Evolutionary conservation across 2,329 filamentous ascomycete genomes (phyloP), one percentile per base, ranked within the genome.

Genomic region (Beauveria scarabaeidicola): DNA sequence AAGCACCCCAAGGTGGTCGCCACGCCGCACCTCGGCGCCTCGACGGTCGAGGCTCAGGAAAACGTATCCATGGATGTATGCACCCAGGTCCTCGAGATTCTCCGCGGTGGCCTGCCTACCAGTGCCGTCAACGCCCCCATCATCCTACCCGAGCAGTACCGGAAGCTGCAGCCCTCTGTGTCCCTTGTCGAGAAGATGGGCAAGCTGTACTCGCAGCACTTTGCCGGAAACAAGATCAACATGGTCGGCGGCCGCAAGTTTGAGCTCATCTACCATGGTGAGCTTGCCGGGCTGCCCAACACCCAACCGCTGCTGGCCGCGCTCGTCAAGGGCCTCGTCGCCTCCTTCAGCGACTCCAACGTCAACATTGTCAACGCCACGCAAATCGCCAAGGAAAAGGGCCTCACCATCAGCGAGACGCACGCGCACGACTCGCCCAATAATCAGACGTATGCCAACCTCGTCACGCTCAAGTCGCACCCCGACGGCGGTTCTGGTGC

Each of bases 351-450:
- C 59, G 84, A 85, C 60, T 77, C 80, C 0, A 85, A 87, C 41
- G 86, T 92, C 66, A 93, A 92, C 73, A 91, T 94, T 61, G 89
- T 94, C 65, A 93, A 94, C 67, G 89, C 89, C 0, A 81, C 84
- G 47, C 77, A 91, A 27, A 82, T 92, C 15, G 89, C 89, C 21
- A 86, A 84, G 63, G 87, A 91, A 66, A 88, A 88, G 65, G 89
- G 89, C 2, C 88, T 94, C 63, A 80, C 87, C 48, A 85, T 94
- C 68, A 89, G 86, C 68, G 90, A 93, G 74, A 84, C 84, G 41
- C 85, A 86, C 62, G 82, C 80, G 3, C 79, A 85, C 8, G 83
- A 87, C 21, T 75, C 78, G 1, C 23, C 13, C 13, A 79, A 82
- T n/a, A 78, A 84, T 23, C 76, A 81, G 48, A 82, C 84, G 0